Evolutionary conservation across 371 early-diverging fungal species (phyloP).

Genomic region (Chytridiales sp.): DNA sequence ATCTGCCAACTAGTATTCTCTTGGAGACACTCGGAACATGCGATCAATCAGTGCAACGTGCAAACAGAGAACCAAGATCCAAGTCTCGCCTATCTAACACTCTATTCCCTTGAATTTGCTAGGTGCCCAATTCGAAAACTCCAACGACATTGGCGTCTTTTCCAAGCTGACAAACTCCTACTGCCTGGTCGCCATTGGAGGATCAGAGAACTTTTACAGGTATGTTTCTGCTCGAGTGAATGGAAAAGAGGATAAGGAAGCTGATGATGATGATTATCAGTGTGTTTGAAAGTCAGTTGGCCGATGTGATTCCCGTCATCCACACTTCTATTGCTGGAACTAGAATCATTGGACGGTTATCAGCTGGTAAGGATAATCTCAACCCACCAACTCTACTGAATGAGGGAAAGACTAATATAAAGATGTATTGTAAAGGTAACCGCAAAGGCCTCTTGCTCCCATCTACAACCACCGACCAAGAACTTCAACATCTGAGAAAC

Average conservation of each 20-base stretch:
- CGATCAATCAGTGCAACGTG: too few relatives aligned
- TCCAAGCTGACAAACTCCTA: constrained; percentile 98
- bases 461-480: constrained; percentile 98
- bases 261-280: constrained; percentile 44
- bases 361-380: constrained; percentile 66
- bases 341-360: constrained; percentile 94
- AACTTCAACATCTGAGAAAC: constrained; percentile 98
- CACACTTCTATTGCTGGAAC: constrained; percentile 99
- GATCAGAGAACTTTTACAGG: constrained; percentile 98
- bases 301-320: constrained; percentile 97
- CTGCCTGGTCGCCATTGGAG: constrained; percentile 97
- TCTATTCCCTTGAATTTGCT: neutral
- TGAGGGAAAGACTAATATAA: too few relatives aligned
- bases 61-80: too few relatives aligned
- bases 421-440: constrained; percentile 61
- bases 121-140: constrained; percentile 98
- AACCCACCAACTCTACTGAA: too few relatives aligned
- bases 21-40: too few relatives aligned
- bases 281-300: constrained; percentile 93
- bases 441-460: constrained; percentile 97
- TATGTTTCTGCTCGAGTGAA: too few relatives aligned
- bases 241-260: too few relatives aligned
- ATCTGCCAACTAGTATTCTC: too few relatives aligned
- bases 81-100: too few relatives aligned
- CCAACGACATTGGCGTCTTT: constrained; percentile 98